Base-by-base conservation (phyloP, 2,329 filamentous ascomycete species). In the Cladophialophora exuberans region DNA sequence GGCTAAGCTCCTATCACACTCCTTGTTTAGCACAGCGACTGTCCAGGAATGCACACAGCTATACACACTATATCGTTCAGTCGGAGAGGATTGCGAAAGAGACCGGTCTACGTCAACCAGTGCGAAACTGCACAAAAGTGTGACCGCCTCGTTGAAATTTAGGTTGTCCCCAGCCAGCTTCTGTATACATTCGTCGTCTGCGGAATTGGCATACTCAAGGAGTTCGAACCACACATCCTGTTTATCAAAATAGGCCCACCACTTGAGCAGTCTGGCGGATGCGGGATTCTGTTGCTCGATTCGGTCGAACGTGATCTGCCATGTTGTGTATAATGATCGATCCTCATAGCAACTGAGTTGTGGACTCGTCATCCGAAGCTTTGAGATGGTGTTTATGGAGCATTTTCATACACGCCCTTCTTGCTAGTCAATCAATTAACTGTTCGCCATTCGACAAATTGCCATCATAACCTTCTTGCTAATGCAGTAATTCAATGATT, bases 181-280 rank as follows among this genome's bases (percentile, higher is more conserved):
- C 26, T 31, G 50, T 7, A 60, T 17, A 43, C 70, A 67, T 70
- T 33, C 46, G 11, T 30, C 25, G 44, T 25, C 15, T 53, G 58
- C 35, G 25, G 26, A 28, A 5, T 23, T 49, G n/a, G 31, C 51
- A 31, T 59, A 43, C 20, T 28, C 28, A 18, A 78, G 56, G 17
- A 79, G 66, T 52, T 76, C 69, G 57, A 68, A 76, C 75, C 72
- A 79, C 3, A 79, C 58, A 59, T 78, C 74, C 10, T 72, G 64
- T 57, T 74, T 73, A 54, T 72, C 68, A 55, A 79, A 74, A 50
- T 68, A 73, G 15, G 71, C 73, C 69, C 72, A 73, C 18, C 75
- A 62, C 13, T 66, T 48, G n/a, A 79, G 69, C 1, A 78, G 65
- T 26, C 65, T 62, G 20, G 72, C 71, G 39, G 64, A 64, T 4